Evolutionary conservation across 345 rosid genomes (phyloP), one percentile per base, ranked within the genome.

Genomic region (Nasturtium officinale): DNA sequence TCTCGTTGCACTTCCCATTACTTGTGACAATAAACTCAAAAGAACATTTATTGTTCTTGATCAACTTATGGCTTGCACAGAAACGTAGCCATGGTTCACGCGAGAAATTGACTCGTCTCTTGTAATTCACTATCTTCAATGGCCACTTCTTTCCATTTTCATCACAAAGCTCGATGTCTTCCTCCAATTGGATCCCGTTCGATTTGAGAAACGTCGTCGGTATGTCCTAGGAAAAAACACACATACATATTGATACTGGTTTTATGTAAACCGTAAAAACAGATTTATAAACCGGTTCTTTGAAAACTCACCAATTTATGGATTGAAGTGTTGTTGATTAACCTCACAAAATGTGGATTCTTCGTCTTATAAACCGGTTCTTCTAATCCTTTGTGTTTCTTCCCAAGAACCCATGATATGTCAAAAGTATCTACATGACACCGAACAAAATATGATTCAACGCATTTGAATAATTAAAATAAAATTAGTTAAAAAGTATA

Each of bases 301-400:
- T 38, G 12, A 28, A n/a, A n/a, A 25, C 72, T 75, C 32, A 67
- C 79, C 74, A 75, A 9, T 61, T 4, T 20, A 20, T 26, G 40
- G 20, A 33, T 16, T 32, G 74, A 16, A 61, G 33, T 5, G 2
- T 5, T 0, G 11, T 55, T 45, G 5, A 76, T 61, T 25, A 32
- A 68, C 74, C 79, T 76, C 25, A 76, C 52, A 53, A 68, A 76
- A 69, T 76, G 79, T 3, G 79, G 79, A 69, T 69, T 32, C 51
- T 69, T 18, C n/a, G 65, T 63, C 59, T 65, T 55, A 57, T 18
- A 5, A 56, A 8, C 65, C 43, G 60, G 20, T 20, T 68, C 42
- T 67, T 40, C 54, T 30, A 9, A 11, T 67, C 21, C 40, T 60
- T 15, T 17, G 32, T 48, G 45, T 16, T 47, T 38, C 67, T 21